Percentiles rank a stretch among this genome's conserved stretches.
These are phyloP conservation scores for Mentha longifolia DNA, from an alignment of 257 asterid species.

Conservation along the genomic window DNA sequence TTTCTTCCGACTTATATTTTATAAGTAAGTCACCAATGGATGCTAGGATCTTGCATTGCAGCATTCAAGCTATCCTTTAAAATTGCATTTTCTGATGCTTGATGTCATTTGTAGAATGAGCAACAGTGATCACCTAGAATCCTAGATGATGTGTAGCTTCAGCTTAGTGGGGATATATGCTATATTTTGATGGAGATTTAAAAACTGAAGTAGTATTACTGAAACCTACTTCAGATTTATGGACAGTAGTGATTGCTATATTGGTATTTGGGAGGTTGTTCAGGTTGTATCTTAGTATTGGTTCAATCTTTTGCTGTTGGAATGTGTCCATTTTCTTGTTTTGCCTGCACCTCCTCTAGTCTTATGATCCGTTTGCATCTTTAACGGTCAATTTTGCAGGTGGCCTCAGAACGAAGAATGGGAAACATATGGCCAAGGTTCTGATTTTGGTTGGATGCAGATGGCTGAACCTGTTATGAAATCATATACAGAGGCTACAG, in stretches of 20 bases:
- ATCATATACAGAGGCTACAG: constrained; percentile 88
- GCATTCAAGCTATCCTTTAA: neutral
- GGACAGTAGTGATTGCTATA: neutral
- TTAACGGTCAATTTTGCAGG: constrained; percentile 49
- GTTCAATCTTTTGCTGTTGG: neutral
- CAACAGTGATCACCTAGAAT: neutral
- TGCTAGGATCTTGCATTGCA: constrained; percentile 12
- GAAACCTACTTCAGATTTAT: neutral
- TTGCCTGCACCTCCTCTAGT: neutral
- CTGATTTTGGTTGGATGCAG: constrained; percentile 92
- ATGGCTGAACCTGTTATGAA: constrained; percentile 91
- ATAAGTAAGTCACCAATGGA: constrained; percentile 6
- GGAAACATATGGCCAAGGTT: constrained; percentile 66
- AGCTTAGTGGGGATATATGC: neutral
- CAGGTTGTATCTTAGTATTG: constrained; percentile 1
- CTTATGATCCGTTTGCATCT: constrained; percentile 17
- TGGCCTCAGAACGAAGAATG: constrained; percentile 76
- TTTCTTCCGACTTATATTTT: neutral
- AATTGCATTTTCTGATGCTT: neutral
- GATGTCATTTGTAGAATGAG: neutral
- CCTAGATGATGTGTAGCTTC: neutral
- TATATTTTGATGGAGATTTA: neutral
- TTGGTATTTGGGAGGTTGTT: constrained; percentile 9
- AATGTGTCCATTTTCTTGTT: neutral
- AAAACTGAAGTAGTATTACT: neutral